These are phyloP conservation scores for Prillingera fragicola DNA, from an alignment of 1,284 basidiomycete genomes.

Conservation along the genomic window DNA sequence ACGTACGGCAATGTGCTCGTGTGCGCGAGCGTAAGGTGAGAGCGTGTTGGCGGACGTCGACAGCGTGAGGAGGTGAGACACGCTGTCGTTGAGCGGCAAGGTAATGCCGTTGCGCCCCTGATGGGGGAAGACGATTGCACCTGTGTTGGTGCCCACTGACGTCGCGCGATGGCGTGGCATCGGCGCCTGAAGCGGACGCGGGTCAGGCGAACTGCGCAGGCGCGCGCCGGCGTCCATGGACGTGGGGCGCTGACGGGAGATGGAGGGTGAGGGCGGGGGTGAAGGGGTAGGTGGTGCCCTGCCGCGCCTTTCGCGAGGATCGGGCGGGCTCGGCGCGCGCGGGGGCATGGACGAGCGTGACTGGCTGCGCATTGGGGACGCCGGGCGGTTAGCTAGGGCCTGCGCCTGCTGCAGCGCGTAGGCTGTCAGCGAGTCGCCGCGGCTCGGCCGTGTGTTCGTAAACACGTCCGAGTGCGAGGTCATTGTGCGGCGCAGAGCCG, in stretches of 20 bases:
- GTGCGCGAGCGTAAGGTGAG: slow-evolving; percentile 78
- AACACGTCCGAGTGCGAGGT: slow-evolving; percentile 36
- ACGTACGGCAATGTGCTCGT: slow-evolving; percentile 83
- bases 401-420: slow-evolving; percentile 9
- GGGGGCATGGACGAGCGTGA: background rate
- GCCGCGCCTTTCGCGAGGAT: background rate
- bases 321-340: background rate
- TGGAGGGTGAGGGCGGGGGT: background rate
- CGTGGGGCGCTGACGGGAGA: background rate
- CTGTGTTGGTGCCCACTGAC: slow-evolving; percentile 1
- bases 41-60: slow-evolving; percentile 82
- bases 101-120: slow-evolving; percentile 51
- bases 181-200: no score
- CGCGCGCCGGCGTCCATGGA: slow-evolving; percentile 1
- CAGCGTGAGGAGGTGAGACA: slow-evolving; percentile 76
- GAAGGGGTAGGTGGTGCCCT: background rate
- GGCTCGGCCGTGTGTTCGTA: background rate
- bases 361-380: slow-evolving; percentile 1
- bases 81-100: slow-evolving; percentile 66
- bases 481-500: slow-evolving; percentile 30
- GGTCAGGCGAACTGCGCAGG: background rate
- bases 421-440: background rate
- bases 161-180: slow-evolving; percentile 8
- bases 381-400: background rate
- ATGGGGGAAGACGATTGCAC: background rate